These are phyloP conservation scores for Colletotrichum salicis DNA, from an alignment of 2,329 filamentous ascomycete genomes.

Conservation along the genomic window DNA sequence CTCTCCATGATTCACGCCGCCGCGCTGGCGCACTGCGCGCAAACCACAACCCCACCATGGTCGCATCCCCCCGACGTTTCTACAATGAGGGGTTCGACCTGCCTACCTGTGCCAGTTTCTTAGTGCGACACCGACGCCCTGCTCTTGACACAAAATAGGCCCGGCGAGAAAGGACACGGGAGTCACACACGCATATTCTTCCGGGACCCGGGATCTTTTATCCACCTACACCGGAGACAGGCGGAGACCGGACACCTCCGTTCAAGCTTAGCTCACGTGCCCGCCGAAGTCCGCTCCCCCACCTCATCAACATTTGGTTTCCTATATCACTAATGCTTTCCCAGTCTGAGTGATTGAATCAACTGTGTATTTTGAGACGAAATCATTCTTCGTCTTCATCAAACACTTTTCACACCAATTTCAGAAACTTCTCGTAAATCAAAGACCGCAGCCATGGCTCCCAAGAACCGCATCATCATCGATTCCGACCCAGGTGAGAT, in stretches of 20 bases:
- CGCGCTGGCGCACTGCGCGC: not conserved
- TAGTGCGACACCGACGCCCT: conserved; percentile 4
- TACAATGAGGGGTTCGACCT: conserved; percentile 25
- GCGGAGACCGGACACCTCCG: conserved; percentile 25
- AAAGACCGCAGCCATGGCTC: conserved; percentile 62
- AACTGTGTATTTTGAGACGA: conserved; percentile 4
- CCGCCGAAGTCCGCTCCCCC: conserved; percentile 25
- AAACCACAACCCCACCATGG: conserved; percentile 25
- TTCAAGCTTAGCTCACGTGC: conserved; percentile 24
- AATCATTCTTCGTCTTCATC: not conserved
- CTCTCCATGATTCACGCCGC: conserved; percentile 1
- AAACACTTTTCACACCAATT: not conserved
- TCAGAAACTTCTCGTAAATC: not conserved
- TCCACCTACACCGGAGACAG: not conserved
- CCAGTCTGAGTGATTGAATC: not conserved
- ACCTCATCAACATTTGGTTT: conserved; percentile 11
- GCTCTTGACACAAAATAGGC: not conserved
- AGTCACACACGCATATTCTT: not conserved
- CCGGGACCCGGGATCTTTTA: not conserved
- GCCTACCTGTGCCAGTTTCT: not conserved
- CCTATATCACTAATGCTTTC: not conserved
- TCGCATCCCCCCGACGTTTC: not conserved
- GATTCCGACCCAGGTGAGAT: conserved; percentile 87
- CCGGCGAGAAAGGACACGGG: not conserved
- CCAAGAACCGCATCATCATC: conserved; percentile 85